These are phyloP conservation scores for Lichina pygmaea DNA, from an alignment of 495 filamentous ascomycete species.

Conservation along the genomic window DNA sequence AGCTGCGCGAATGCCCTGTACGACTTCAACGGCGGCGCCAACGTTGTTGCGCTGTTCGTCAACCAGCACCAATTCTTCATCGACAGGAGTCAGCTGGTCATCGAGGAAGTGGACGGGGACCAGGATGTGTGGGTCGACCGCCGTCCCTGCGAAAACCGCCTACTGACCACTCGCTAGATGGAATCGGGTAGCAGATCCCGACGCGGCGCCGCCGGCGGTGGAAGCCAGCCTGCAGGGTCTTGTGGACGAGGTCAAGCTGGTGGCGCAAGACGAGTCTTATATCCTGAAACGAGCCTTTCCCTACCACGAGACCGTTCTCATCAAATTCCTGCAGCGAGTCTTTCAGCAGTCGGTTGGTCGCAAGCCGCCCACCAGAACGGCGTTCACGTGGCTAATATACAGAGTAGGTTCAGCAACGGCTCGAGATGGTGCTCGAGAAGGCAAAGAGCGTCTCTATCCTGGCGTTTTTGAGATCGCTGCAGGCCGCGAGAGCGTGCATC, in stretches of 20 bases:
- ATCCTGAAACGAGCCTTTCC: slow-evolving; percentile 92
- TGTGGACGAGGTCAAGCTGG: slow-evolving; percentile 75
- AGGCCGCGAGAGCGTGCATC: slow-evolving; percentile 71
- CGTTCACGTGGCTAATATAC: too few relatives aligned
- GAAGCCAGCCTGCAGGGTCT: slow-evolving; percentile 81
- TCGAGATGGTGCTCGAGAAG: slow-evolving; percentile 92
- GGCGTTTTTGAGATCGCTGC: slow-evolving; percentile 73
- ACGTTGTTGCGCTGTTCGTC: slow-evolving; percentile 83
- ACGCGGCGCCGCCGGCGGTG: slow-evolving; percentile 67
- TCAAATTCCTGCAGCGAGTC: slow-evolving; percentile 75
- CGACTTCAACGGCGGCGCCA: slow-evolving; percentile 87
- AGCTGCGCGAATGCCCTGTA: slow-evolving; percentile 70
- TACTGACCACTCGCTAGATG: slow-evolving; percentile 13
- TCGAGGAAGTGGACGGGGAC: slow-evolving; percentile 68
- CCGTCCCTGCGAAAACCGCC: not conserved
- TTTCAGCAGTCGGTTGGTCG: slow-evolving; percentile 57
- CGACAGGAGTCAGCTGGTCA: slow-evolving; percentile 65
- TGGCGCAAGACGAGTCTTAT: slow-evolving; percentile 89
- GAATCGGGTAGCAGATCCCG: slow-evolving; percentile 83
- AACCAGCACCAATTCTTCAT: slow-evolving; percentile 99
- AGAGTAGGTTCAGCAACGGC: slow-evolving; percentile 47
- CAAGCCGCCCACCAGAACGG: too few relatives aligned
- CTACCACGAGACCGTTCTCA: slow-evolving; percentile 79
- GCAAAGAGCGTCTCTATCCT: slow-evolving; percentile 72
- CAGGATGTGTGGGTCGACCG: slow-evolving; percentile 28